These are phyloP conservation scores for Xylaria palmicola DNA, from an alignment of 495 filamentous ascomycete genomes.

Conservation along the genomic window DNA sequence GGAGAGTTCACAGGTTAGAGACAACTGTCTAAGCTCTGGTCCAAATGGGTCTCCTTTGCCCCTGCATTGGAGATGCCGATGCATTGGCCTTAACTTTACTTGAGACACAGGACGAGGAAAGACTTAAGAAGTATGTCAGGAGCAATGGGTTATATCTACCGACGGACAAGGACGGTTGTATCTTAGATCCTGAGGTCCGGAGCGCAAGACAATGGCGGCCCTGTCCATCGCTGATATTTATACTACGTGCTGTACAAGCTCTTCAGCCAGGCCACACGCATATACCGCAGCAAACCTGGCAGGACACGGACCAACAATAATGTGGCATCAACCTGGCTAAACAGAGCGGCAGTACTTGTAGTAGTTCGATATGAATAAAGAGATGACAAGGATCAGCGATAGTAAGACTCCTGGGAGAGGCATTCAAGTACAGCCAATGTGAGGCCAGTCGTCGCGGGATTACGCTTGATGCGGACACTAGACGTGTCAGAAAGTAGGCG, in stretches of 20 bases:
- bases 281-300: not conserved
- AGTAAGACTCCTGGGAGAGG: not conserved
- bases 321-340: not conserved
- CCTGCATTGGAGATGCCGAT: not conserved
- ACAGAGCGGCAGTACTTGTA: not conserved
- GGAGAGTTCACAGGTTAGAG: constrained; percentile 18
- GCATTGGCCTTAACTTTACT: constrained; percentile 6
- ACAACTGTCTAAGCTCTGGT: constrained; percentile 20
- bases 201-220: constrained; percentile 16
- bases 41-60: constrained; percentile 11
- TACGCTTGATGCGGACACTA: no score
- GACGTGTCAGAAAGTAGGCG: no score
- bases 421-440: not conserved
- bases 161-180: constrained; percentile 12
- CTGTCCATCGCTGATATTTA: constrained; percentile 11
- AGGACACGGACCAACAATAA: not conserved
- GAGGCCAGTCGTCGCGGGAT: not conserved
- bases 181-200: constrained; percentile 11
- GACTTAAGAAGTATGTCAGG: constrained; percentile 10
- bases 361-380: not conserved
- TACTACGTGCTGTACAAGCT: not conserved
- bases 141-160: constrained; percentile 7
- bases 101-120: constrained; percentile 7
- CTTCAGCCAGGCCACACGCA: not conserved
- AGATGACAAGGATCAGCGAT: not conserved